Evolutionary conservation across 2,329 filamentous ascomycete genomes (phyloP), one percentile per base, ranked within the genome.

Genomic region (Trichoderma koningiopsis): DNA sequence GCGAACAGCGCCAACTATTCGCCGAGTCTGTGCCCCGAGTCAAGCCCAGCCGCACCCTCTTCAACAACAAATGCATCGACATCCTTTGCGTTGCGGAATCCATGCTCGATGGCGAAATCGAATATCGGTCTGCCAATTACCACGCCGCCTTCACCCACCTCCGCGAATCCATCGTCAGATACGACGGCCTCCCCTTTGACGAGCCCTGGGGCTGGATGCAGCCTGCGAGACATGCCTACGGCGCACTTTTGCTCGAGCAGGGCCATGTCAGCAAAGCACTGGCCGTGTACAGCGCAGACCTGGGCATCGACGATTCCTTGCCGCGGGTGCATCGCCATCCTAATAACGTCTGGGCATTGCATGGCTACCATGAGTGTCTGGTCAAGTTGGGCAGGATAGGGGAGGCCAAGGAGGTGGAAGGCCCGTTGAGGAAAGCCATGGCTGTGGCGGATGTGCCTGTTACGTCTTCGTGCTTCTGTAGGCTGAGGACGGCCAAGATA

Each of bases 161-260:
- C 3, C 83, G 85, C 1, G 81, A 80, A 13, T 85, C 90, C 0
- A 87, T 92, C 27, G 75, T 79, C 1, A 82, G 86, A 2, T 89
- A 92, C 71, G 90, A 92, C 73, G 78, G 77, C 0, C 82, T 93
- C 33, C 88, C 87, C 0, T 93, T 92, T 71, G 89, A 90, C 60
- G 91, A 94, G 76, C 91, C 91, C 0, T 93, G 91, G 91, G 89
- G 89, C 0, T 93, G 91, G 91, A 92, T 93, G 90, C 89, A 92
- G 75, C 91, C 91, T 0, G 86, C 88, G 0, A 83, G 90, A 3
- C 91, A 93, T 76, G 91, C 91, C 0, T 90, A 90, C 62, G 91
- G 88, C 1, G 91, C 91, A 0, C 81, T 94, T 4, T 76, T 92
- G 35, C 81, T 92, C 14, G 91, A 93, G 75, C 90, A 91, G 74